Percentiles rank a stretch among this genome's conserved stretches.
phyloP scores from a whole-genome alignment of 208 protist genomes.

The Leishmania lainsoni region DNA sequence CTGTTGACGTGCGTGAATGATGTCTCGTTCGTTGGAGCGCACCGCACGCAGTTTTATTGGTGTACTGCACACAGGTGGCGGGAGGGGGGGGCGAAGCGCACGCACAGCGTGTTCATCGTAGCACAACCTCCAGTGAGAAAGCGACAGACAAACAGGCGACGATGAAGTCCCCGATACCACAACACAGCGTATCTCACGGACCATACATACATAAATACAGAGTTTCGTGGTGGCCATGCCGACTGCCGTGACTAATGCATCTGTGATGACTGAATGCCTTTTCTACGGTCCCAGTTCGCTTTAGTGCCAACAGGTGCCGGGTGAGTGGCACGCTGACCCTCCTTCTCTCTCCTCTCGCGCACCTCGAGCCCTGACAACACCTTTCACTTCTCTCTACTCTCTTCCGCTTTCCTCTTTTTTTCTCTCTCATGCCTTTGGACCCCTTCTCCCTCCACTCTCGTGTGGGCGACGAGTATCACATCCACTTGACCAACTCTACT shows the following conservation, averaged over 20 bases:
- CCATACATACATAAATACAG: no score
- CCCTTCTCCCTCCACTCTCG: background rate
- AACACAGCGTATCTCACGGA: background rate
- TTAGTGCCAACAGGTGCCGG: background rate
- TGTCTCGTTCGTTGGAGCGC: background rate
- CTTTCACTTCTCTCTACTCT: background rate
- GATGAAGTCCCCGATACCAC: background rate
- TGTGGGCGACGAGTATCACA: background rate
- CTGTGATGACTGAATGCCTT: background rate
- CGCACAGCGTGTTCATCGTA: background rate
- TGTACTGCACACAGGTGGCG: background rate
- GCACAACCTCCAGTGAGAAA: background rate
- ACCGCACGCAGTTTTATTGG: background rate
- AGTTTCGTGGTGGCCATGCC: background rate
- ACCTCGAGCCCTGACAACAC: background rate
- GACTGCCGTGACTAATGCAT: background rate
- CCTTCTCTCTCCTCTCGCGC: background rate
- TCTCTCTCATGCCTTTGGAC: background rate
- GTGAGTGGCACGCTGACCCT: background rate
- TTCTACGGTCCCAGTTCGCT: background rate
- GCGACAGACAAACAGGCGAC: background rate
- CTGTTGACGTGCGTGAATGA: background rate
- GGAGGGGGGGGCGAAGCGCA: background rate
- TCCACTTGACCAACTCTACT: background rate
- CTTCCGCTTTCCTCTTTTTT: background rate